A percentile compares a stretch with the other conserved stretches of the same genome.
phyloP scores from a whole-genome alignment of 1,139 yeast genomes.

The Ogataea hybrid region DNA sequence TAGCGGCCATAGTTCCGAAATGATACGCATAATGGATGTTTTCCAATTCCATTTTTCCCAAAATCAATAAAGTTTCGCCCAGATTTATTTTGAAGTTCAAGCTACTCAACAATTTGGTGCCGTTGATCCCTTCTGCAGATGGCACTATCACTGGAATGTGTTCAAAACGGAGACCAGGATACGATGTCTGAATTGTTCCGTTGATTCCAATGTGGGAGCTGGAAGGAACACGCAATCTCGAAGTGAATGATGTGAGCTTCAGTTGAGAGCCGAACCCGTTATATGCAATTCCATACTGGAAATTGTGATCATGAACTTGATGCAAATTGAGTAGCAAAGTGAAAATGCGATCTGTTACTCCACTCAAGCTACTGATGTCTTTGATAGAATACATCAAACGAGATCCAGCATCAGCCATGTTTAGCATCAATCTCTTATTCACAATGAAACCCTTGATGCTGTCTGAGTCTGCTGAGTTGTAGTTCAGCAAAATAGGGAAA shows the following conservation, averaged over 20 bases:
- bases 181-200: conserved; percentile 81
- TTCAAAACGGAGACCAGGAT: conserved; percentile 79
- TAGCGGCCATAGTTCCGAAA: conserved; percentile 92
- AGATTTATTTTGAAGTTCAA: conserved; percentile 63
- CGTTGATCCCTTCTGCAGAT: conserved; percentile 52
- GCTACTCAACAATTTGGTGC: conserved; percentile 53
- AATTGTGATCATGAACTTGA: conserved; percentile 72
- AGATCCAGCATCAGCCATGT: conserved; percentile 96
- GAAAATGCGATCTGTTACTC: conserved; percentile 86
- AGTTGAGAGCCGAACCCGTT: conserved; percentile 40
- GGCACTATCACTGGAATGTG: conserved; percentile 84
- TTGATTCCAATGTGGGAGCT: conserved; percentile 34
- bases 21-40: conserved; percentile 77
- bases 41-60: conserved; percentile 92
- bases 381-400: conserved; percentile 93
- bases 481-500: conserved; percentile 65
- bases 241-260: conserved; percentile 30
- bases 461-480: conserved; percentile 38
- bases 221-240: conserved; percentile 23
- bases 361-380: conserved; percentile 88
- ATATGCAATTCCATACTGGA: conserved; percentile 51
- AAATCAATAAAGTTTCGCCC: conserved; percentile 71
- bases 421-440: conserved; percentile 84
- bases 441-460: conserved; percentile 89
- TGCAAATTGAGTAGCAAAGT: conserved; percentile 73